Evolutionary conservation across 306 rosid genomes (phyloP), one percentile per base, ranked within the genome.

Genomic region (Vicia villosa): DNA sequence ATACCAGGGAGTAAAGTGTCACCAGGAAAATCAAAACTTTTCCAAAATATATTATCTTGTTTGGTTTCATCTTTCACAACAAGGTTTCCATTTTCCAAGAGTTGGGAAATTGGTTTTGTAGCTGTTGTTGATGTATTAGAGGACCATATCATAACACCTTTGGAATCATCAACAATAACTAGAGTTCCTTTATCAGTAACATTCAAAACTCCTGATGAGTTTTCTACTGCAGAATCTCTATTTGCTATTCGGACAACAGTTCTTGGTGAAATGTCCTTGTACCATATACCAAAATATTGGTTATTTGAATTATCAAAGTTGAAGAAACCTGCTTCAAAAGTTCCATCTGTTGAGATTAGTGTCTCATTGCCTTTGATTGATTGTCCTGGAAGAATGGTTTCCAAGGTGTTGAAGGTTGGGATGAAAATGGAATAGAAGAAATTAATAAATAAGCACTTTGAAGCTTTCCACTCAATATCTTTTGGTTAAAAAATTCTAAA

Each of bases 11-110:
- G 45, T 14, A 77, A 43, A 34, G 73, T 77, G 26, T 71, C 69
- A 11, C 79, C 41, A 9, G 81, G 83, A 36, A 26, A 68, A 62
- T 81, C 79, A 66, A 77, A 84, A 49, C 85, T 80, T 55, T 80
- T 81, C 87, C 87, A 83, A 4, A 77, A 1, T 34, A 69, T 4
- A 5, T 12, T 20, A 30, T 46, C 30, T 13, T 36, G 24, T 46
- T 63, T 46, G 43, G 20, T 64, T 47, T 59, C 77, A 64, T 71
- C 63, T 56, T 22, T 62, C 36, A 80, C 81, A 56, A 77, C 68
- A 55, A 80, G 70, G 47, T 83, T 83, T 30, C 85, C 83, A 10
- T 40, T 46, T 8, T 80, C 86, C 64, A 79, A 71, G 22, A 82
- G 74, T 43, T 69, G 66, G 11, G 70, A 26, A 74, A 74, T 8